Percentiles rank a stretch among this genome's conserved stretches.
These are phyloP conservation scores for Penicillium psychrosexuale DNA, from an alignment of 2,329 filamentous ascomycete genomes.

Conservation along the genomic window DNA sequence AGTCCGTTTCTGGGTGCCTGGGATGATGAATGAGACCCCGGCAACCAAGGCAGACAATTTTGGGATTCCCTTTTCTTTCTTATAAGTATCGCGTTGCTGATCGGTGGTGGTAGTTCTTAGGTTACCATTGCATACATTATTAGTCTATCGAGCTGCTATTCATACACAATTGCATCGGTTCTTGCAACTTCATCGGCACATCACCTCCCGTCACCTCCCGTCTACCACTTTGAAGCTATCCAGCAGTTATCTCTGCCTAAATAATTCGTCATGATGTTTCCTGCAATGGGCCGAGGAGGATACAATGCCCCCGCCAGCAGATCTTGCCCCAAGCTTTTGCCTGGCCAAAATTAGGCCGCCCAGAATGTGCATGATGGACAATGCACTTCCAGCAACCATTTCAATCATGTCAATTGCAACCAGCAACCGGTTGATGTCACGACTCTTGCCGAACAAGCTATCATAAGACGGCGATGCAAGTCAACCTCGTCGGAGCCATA, in stretches of 20 bases:
- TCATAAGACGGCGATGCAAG: neutral
- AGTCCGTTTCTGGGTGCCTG: slow-evolving; percentile 9
- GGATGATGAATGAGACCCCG: neutral
- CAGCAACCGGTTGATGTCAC: neutral
- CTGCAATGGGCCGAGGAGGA: slow-evolving; percentile 39
- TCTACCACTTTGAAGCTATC: neutral
- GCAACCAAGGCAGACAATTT: slow-evolving; percentile 13
- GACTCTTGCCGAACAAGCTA: neutral
- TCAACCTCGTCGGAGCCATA: neutral
- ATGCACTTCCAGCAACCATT: neutral
- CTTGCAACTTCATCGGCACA: neutral
- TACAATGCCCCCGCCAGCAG: slow-evolving; percentile 29
- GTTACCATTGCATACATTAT: neutral
- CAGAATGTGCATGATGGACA: neutral
- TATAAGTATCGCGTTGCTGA: neutral
- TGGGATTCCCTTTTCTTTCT: neutral
- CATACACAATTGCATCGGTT: slow-evolving; percentile 1
- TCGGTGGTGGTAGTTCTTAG: neutral
- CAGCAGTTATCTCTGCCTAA: neutral
- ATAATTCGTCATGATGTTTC: neutral
- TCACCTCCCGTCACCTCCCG: neutral
- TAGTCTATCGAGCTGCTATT: slow-evolving; percentile 2
- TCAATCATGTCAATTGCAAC: neutral
- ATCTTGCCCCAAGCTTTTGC: neutral
- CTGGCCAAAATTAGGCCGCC: neutral